A percentile compares a stretch with the other conserved stretches of the same genome.
phyloP scores from a whole-genome alignment of 1,284 basidiomycete genomes.

The Ceratobasidium sp. region DNA sequence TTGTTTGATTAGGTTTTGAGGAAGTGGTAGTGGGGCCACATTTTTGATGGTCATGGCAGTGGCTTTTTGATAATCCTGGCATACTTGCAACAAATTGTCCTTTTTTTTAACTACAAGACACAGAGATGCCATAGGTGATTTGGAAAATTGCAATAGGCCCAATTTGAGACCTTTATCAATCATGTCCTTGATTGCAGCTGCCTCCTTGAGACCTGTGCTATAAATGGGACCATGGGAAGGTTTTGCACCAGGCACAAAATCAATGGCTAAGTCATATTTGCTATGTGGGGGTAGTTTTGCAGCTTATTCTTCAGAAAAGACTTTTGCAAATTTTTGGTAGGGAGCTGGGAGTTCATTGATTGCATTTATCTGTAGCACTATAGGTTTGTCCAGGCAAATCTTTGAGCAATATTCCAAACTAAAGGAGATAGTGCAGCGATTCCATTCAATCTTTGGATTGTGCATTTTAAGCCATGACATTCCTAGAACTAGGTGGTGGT shows the following conservation, averaged over 20 bases:
- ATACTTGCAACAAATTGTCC: constrained; percentile 48
- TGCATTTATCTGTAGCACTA: neutral
- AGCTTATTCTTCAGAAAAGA: constrained; percentile 16
- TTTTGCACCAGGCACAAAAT: constrained; percentile 21
- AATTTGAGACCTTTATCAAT: neutral
- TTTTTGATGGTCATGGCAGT: constrained; percentile 34
- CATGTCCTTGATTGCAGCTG: neutral
- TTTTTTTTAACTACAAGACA: constrained; percentile 59
- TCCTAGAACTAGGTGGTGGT: constrained; percentile 35
- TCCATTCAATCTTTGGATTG: constrained; percentile 40
- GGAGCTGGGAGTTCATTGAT: neutral
- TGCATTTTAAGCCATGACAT: constrained; percentile 39
- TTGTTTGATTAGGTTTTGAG: constrained; percentile 44
- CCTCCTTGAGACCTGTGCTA: neutral
- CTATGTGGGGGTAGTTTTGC: constrained; percentile 5
- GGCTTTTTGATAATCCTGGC: neutral
- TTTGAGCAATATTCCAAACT: neutral
- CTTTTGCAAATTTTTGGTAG: constrained; percentile 1
- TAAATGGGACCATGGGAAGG: constrained; percentile 37
- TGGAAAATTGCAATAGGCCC: constrained; percentile 47
- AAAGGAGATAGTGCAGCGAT: neutral
- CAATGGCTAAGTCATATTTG: constrained; percentile 4
- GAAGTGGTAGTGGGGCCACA: constrained; percentile 43
- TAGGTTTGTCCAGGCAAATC: neutral
- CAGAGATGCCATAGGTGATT: constrained; percentile 50